phyloP scores from a whole-genome alignment of 140 eudicot genomes.

The Oenanthe javanica region DNA sequence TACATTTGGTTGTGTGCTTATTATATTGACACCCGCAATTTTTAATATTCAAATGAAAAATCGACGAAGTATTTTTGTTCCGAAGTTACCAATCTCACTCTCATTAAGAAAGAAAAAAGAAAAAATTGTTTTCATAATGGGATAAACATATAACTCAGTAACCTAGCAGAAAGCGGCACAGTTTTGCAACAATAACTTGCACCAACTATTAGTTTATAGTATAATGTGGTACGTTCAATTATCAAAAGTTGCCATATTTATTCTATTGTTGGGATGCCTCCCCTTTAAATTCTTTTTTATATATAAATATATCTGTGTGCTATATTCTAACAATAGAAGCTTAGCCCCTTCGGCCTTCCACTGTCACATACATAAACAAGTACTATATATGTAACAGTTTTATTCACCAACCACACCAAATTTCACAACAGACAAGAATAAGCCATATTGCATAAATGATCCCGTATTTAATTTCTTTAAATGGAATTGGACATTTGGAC shows the following conservation, averaged over 20 bases:
- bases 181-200: background rate
- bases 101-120: no score
- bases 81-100: no score
- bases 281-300: background rate
- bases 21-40: no score
- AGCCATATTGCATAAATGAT: background rate
- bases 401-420: constrained; percentile 1
- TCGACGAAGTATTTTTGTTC: no score
- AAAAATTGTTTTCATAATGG: no score
- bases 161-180: background rate
- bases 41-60: no score
- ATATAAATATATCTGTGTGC: background rate
- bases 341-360: background rate
- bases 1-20: no score
- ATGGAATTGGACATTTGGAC: no score
- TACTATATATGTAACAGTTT: background rate
- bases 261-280: background rate
- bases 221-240: background rate
- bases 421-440: background rate
- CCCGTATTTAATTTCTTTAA: no score
- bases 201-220: background rate
- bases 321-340: background rate
- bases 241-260: background rate
- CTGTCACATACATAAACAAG: background rate
- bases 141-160: background rate